Evolutionary conservation across 2,329 filamentous ascomycete species (phyloP).

Genomic region (Cladosporium oxysporum): DNA sequence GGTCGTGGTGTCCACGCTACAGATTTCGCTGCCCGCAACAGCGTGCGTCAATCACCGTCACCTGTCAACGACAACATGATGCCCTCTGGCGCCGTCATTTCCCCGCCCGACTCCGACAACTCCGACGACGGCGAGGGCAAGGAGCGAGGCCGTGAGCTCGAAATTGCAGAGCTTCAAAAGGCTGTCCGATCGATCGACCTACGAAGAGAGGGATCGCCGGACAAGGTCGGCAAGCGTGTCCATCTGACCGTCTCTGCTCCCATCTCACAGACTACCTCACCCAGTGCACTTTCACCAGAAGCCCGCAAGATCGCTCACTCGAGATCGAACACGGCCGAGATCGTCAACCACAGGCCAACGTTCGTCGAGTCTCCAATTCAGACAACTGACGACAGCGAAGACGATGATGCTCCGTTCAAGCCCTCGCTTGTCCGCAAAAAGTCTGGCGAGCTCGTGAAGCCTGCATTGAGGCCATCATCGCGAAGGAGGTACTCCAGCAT

Average conservation of each 20-base stretch:
- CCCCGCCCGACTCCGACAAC: constrained; percentile 83
- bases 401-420: constrained; percentile 58
- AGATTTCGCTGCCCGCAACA: constrained; percentile 52
- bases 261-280: constrained; percentile 35
- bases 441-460: constrained; percentile 93
- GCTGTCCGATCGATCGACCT: constrained; percentile 80
- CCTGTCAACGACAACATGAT: constrained; percentile 75
- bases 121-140: constrained; percentile 72
- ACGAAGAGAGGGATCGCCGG: constrained; percentile 61
- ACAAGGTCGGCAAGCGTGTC: constrained; percentile 33
- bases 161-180: constrained; percentile 68
- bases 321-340: constrained; percentile 57
- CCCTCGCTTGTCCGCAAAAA: constrained; percentile 97
- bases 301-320: constrained; percentile 64
- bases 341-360: constrained; percentile 49
- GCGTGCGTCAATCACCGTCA: constrained; percentile 80
- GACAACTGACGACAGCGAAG: constrained; percentile 53
- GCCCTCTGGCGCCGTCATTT: constrained; percentile 82
- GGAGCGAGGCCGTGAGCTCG: constrained; percentile 42
- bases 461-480: constrained; percentile 80
- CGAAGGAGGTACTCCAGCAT: constrained; percentile 87
- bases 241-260: constrained; percentile 37
- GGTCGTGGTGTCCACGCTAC: constrained; percentile 23
- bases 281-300: constrained; percentile 52
- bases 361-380: constrained; percentile 47